These are phyloP conservation scores for Puccinia triticina DNA, from an alignment of 1,284 basidiomycete genomes.

Conservation along the genomic window DNA sequence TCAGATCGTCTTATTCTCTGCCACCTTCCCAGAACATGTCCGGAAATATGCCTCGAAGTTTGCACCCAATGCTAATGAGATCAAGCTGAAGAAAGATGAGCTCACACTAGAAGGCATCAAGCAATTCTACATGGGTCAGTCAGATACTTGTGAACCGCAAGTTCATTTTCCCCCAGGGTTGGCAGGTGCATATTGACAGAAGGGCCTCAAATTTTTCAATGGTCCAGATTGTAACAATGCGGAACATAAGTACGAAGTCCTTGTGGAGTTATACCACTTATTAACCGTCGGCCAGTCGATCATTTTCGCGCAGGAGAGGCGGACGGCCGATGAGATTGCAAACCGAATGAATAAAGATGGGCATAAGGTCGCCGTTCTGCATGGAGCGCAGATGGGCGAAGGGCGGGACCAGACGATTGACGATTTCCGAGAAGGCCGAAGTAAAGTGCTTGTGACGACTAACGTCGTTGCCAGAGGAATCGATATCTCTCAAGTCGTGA, in stretches of 20 bases:
- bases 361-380: conserved; percentile 93
- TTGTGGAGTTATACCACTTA: conserved; percentile 68
- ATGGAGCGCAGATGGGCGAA: conserved; percentile 84
- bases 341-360: conserved; percentile 87
- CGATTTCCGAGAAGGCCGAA: conserved; percentile 89
- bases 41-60: conserved; percentile 86
- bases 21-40: conserved; percentile 94
- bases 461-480: conserved; percentile 98
- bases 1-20: conserved; percentile 95
- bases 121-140: conserved; percentile 86
- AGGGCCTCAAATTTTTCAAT: neutral
- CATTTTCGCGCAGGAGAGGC: conserved; percentile 53
- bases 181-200: neutral
- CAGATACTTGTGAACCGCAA: conserved; percentile 30
- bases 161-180: neutral
- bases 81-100: conserved; percentile 91
- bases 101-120: conserved; percentile 91
- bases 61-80: conserved; percentile 93
- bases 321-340: conserved; percentile 82
- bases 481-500: conserved; percentile 98
- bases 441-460: conserved; percentile 97
- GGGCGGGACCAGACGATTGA: conserved; percentile 93
- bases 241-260: conserved; percentile 91
- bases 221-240: conserved; percentile 65
- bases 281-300: conserved; percentile 53